Evolutionary conservation across 2,329 filamentous ascomycete species (phyloP), one percentile per base, ranked within the genome.

Genomic region (Epichloe uncinata): DNA sequence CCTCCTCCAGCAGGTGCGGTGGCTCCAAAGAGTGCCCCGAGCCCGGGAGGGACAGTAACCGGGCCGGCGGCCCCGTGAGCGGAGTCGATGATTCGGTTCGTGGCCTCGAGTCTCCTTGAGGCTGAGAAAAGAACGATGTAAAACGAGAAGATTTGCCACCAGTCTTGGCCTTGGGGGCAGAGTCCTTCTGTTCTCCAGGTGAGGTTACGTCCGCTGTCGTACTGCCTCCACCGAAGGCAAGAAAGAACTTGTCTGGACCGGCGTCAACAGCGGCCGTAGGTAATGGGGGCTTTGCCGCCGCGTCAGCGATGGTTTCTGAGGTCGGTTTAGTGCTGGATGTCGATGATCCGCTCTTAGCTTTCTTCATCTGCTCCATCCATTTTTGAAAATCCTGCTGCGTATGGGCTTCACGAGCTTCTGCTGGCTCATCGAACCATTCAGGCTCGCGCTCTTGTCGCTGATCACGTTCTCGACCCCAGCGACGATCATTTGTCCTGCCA

Each of bases 331-430:
- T 53, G 13, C 58, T 52, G 5, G 66, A 58, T 45, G 57, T 30
- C 18, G 52, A 44, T 16, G 50, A 49, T 37, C 48, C 64, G 52
- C 63, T 68, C 58, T 74, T 79, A 54, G 79, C 76, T 38, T 81
- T 82, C 66, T 86, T 91, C 88, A 94, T 94, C 55, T 77, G 78
- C 58, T 94, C 87, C 75, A 95, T 95, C 81, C 91, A 96, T 57
- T 87, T 87, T 68, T 94, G 84, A 65, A 96, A 94, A 57, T 96
- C 90, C 61, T 94, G 89, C 60, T 87, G 84, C 1, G 89, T 95
- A 58, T 87, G 85, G 5, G 75, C 78, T 58, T 84, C 79, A 36
- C 77, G 71, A 58, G 84, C 80, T 47, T 87, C 84, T 52, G 84
- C 82, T 20, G 75, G 75, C 52, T 83, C 77, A 61, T 94, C 88